Percentiles rank a stretch among this genome's conserved stretches.
Conservation (phyloP, 345 rosid species). For the Rhizophora mangle region DNA sequence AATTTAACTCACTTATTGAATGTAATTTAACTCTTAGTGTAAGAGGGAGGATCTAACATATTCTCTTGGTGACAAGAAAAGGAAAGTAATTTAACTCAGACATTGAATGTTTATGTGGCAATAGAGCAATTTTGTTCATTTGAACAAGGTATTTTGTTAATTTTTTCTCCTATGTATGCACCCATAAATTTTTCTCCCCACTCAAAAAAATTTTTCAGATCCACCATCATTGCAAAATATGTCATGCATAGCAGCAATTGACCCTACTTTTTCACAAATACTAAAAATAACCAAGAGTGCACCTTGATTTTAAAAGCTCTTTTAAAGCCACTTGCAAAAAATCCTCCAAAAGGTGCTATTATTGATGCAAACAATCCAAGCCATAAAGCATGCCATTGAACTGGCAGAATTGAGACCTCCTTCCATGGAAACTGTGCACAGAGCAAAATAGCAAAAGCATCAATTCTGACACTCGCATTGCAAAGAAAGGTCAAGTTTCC, state of each 20-base stretch:
- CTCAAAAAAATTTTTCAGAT: too few relatives aligned
- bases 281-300: not conserved
- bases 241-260: not conserved
- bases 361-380: constrained; percentile 95
- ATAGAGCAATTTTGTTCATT: too few relatives aligned
- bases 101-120: too few relatives aligned
- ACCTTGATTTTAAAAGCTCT: constrained; percentile 98
- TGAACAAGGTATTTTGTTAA: too few relatives aligned
- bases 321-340: constrained; percentile 95
- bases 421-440: constrained; percentile 81
- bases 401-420: constrained; percentile 76
- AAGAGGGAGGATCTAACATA: too few relatives aligned
- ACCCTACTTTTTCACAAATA: not conserved
- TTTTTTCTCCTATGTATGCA: too few relatives aligned
- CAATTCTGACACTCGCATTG: not conserved
- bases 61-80: too few relatives aligned
- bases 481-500: too few relatives aligned
- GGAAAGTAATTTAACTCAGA: too few relatives aligned
- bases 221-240: not conserved
- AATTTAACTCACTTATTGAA: too few relatives aligned
- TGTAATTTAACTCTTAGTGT: too few relatives aligned
- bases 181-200: too few relatives aligned
- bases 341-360: constrained; percentile 98
- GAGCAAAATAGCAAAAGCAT: constrained; percentile 2
- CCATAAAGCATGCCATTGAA: constrained; percentile 91